Evolutionary conservation across 2,329 filamentous ascomycete genomes (phyloP).

Genomic region (Paecilomyces sp.): DNA sequence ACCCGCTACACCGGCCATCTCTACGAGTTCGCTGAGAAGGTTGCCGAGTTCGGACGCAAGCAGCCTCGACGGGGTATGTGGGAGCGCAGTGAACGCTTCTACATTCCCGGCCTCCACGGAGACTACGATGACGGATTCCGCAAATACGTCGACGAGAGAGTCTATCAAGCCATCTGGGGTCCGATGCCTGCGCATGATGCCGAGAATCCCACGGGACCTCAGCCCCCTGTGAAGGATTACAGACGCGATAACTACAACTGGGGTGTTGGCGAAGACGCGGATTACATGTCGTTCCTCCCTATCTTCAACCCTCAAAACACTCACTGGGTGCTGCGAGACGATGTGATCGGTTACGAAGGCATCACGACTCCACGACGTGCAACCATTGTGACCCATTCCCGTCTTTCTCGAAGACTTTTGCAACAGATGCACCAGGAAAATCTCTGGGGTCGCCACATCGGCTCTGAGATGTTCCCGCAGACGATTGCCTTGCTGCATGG

Average conservation of each 20-base stretch:
- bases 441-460: constrained; percentile 64
- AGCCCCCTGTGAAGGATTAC: constrained; percentile 52
- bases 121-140: constrained; percentile 29
- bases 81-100: constrained; percentile 52
- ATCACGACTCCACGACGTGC: constrained; percentile 61
- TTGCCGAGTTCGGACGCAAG: constrained; percentile 47
- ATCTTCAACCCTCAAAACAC: constrained; percentile 86
- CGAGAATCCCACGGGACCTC: constrained; percentile 52
- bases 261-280: constrained; percentile 81
- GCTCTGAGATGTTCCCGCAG: constrained; percentile 72
- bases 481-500: constrained; percentile 69
- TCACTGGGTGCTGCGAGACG: constrained; percentile 69
- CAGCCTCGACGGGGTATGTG: constrained; percentile 53
- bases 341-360: constrained; percentile 35
- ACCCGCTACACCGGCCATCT: constrained; percentile 59
- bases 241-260: constrained; percentile 63
- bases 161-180: constrained; percentile 58
- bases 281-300: constrained; percentile 85
- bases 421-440: constrained; percentile 74
- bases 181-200: constrained; percentile 53
- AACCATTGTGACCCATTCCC: constrained; percentile 71
- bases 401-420: constrained; percentile 63
- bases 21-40: constrained; percentile 63
- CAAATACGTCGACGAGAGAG: constrained; percentile 25
- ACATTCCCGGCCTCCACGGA: constrained; percentile 47